A percentile compares a stretch with the other conserved stretches of the same genome.
These are phyloP conservation scores for Triticum monococcum DNA, from an alignment of 176 grass and related monocot species.

Conservation along the genomic window DNA sequence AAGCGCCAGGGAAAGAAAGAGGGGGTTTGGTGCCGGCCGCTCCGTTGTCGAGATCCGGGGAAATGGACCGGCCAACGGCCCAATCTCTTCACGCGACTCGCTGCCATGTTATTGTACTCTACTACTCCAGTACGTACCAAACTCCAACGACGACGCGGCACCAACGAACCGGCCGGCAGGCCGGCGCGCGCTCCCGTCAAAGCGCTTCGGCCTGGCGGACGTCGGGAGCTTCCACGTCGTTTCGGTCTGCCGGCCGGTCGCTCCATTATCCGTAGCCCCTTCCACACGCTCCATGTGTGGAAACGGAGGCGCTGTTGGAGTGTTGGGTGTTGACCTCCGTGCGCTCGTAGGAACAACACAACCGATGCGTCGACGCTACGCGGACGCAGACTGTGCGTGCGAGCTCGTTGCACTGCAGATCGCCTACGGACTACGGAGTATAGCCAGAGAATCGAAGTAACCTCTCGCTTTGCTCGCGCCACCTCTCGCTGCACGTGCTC, in stretches of 20 bases:
- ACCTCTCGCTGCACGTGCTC: not conserved
- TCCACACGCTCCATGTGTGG: not conserved
- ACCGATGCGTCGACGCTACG: not conserved
- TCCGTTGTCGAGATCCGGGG: not conserved
- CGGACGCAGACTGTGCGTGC: not conserved
- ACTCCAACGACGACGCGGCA: slow-evolving; percentile 36
- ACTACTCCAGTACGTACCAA: slow-evolving; percentile 19
- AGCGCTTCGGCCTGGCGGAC: not conserved
- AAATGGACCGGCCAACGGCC: slow-evolving; percentile 35
- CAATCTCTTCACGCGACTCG: slow-evolving; percentile 41
- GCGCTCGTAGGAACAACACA: not conserved
- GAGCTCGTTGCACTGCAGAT: too few relatives aligned
- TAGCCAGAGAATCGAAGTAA: too few relatives aligned
- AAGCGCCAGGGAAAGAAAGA: not conserved
- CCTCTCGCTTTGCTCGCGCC: not conserved
- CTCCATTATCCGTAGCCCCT: too few relatives aligned
- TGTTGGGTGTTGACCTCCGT: not conserved
- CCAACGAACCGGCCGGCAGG: slow-evolving; percentile 6
- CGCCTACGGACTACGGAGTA: too few relatives aligned
- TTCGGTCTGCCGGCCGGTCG: not conserved
- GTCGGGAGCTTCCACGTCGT: not conserved
- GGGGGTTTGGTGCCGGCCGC: not conserved
- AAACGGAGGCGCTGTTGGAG: not conserved
- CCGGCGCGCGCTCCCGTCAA: not conserved
- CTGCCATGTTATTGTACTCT: not conserved